Percentiles rank a stretch among this genome's conserved stretches.
Conservation (phyloP, 495 filamentous ascomycete genomes). For the Jackrogersella multiformis region DNA sequence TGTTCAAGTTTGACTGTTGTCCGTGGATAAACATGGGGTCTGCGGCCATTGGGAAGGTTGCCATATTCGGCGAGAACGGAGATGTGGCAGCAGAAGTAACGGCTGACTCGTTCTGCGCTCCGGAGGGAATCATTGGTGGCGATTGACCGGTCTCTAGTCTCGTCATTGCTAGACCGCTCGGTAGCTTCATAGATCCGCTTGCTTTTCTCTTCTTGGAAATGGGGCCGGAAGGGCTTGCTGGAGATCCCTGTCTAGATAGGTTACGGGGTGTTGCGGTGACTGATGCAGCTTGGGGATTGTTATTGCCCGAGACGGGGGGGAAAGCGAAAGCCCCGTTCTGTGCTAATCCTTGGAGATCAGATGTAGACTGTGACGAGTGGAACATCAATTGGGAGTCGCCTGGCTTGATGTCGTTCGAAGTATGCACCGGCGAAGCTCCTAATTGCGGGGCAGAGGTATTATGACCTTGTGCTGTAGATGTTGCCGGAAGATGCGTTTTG, state of each 20-base stretch:
- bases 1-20: conserved; percentile 36
- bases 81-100: conserved; percentile 51
- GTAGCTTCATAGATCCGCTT: conserved; percentile 71
- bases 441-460: conserved; percentile 6
- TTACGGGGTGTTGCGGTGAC: conserved; percentile 67
- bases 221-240: conserved; percentile 65
- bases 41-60: conserved; percentile 55
- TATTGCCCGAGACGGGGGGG: conserved; percentile 7
- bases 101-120: conserved; percentile 47
- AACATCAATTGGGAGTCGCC: conserved; percentile 35
- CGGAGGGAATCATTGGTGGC: conserved; percentile 43
- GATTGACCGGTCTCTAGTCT: conserved; percentile 67
- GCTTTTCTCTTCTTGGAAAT: conserved; percentile 78
- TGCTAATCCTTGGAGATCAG: conserved; percentile 33
- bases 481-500: conserved; percentile 73
- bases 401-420: conserved; percentile 31
- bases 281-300: conserved; percentile 54
- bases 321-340: conserved; percentile 37
- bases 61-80: conserved; percentile 51
- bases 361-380: conserved; percentile 24
- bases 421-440: conserved; percentile 12
- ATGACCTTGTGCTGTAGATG: conserved; percentile 42
- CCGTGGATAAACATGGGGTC: conserved; percentile 42
- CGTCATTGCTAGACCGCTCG: conserved; percentile 80
- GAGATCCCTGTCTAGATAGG: conserved; percentile 77